These are phyloP conservation scores for Ophiostoma quercus DNA, from an alignment of 2,329 filamentous ascomycete genomes.

Conservation along the genomic window DNA sequence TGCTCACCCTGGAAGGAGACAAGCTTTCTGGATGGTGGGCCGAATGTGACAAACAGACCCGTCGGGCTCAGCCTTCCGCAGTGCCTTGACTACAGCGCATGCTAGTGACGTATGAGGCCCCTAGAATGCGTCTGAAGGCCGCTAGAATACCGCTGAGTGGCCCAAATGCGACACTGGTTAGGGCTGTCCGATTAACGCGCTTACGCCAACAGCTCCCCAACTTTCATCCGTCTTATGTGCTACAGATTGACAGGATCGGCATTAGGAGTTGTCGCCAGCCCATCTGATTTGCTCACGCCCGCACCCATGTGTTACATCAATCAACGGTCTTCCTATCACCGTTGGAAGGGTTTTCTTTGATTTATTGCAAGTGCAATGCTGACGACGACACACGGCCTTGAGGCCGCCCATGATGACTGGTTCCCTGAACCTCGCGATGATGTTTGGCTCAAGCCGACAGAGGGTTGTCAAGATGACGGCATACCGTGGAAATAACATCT, in stretches of 20 bases:
- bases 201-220: not conserved
- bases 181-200: not conserved
- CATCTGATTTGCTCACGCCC: not conserved
- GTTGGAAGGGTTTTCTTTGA: not conserved
- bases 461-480: not conserved
- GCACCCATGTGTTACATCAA: not conserved
- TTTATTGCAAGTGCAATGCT: not conserved
- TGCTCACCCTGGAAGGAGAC: not conserved
- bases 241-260: not conserved
- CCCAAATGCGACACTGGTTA: not conserved
- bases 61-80: not conserved
- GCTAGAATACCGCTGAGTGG: not conserved
- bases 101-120: not conserved
- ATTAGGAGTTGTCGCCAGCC: not conserved
- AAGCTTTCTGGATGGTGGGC: not conserved
- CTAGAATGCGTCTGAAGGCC: not conserved
- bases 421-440: not conserved
- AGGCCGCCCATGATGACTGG: not conserved
- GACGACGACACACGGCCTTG: not conserved
- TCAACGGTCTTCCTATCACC: not conserved
- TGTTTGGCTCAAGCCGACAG: not conserved
- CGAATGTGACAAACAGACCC: not conserved
- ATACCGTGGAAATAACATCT: not conserved
- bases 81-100: not conserved
- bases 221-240: constrained; percentile 3